Conservation (phyloP, 2,329 filamentous ascomycete species). For the Colletotrichum aenigma region DNA sequence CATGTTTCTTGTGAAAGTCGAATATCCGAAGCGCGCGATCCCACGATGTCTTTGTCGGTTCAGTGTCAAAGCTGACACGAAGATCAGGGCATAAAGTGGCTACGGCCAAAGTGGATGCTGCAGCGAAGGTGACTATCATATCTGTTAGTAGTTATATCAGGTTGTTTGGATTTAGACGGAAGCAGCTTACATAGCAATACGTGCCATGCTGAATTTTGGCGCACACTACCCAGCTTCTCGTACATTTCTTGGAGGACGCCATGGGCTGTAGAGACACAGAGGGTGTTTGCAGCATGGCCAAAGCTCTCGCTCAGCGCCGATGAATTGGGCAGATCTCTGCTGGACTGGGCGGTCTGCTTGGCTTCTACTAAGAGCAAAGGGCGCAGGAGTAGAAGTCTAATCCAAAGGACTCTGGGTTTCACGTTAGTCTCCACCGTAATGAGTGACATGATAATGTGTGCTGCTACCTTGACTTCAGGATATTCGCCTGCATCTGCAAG, state of each 20-base stretch:
- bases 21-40: background rate
- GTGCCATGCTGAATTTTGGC: slow-evolving; percentile 1
- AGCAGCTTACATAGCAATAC: background rate
- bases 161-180: too few species aligned
- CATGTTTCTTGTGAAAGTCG: background rate
- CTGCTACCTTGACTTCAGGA: background rate
- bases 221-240: background rate
- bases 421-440: background rate
- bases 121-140: background rate
- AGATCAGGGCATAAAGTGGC: background rate
- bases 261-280: background rate
- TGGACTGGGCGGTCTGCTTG: background rate
- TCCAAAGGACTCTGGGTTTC: background rate
- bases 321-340: background rate
- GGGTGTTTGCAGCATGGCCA: background rate
- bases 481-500: background rate
- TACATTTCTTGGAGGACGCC: background rate
- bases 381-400: background rate
- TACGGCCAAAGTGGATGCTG: background rate
- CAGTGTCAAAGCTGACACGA: background rate
- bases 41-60: background rate
- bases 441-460: accelerated
- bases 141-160: accelerated
- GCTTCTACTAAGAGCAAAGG: background rate
- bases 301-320: background rate